phyloP scores from a whole-genome alignment of 2,329 filamentous ascomycete species.

The Ceratocystiopsis minuta region DNA sequence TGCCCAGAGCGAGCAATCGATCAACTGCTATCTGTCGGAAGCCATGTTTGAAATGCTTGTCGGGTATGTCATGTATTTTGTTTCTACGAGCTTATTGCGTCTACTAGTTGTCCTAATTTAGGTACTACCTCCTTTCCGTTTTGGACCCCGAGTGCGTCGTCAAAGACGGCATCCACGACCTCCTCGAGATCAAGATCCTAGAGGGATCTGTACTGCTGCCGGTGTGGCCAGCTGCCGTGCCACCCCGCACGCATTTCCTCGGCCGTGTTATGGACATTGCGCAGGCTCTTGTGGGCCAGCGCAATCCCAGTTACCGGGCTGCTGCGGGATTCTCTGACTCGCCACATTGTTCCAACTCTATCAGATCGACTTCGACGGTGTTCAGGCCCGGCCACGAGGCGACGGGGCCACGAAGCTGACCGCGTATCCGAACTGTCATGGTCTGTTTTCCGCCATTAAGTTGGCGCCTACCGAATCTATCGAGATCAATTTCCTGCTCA shows the following conservation, averaged over 20 bases:
- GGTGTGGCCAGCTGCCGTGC: constrained; percentile 26
- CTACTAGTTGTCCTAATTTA: too few species aligned
- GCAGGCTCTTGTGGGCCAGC: constrained; percentile 29
- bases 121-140: constrained; percentile 24
- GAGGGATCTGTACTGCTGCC: constrained; percentile 26
- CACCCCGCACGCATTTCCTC: constrained; percentile 28
- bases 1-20: constrained; percentile 25
- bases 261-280: constrained; percentile 30
- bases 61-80: constrained; percentile 15
- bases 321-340: constrained; percentile 32
- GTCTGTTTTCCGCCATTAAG: constrained; percentile 31
- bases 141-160: constrained; percentile 28
- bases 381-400: constrained; percentile 26
- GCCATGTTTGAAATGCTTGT: constrained; percentile 35
- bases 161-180: constrained; percentile 32
- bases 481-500: constrained; percentile 28
- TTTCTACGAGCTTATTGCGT: background rate
- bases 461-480: constrained; percentile 29
- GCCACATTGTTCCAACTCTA: constrained; percentile 30
- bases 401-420: too few species aligned
- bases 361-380: constrained; percentile 31
- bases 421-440: constrained; percentile 31
- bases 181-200: constrained; percentile 28
- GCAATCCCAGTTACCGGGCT: constrained; percentile 25
- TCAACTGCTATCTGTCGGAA: constrained; percentile 30